Conservation (phyloP, 2,329 filamentous ascomycete genomes). For the Trichoderma sp. region DNA sequence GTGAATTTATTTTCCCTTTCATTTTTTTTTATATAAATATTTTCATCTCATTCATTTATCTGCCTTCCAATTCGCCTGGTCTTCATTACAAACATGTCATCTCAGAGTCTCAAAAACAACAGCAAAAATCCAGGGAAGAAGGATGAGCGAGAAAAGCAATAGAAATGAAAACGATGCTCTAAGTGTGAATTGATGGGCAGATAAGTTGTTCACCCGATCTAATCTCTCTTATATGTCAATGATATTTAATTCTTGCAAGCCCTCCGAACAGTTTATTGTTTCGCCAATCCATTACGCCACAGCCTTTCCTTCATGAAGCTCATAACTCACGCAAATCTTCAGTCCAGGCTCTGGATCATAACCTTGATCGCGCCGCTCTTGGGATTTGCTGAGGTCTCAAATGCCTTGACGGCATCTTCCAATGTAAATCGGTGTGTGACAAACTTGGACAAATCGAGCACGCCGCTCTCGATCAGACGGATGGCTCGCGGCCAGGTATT, state of each 20-base stretch:
- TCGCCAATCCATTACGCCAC: neutral
- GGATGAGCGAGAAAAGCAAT: neutral
- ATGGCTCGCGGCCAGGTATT: slow-evolving; percentile 98
- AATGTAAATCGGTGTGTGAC: slow-evolving; percentile 87
- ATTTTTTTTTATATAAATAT: neutral
- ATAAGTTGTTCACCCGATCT: neutral
- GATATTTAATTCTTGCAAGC: neutral
- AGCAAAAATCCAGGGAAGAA: neutral
- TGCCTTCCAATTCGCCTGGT: no score
- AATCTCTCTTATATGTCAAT: neutral
- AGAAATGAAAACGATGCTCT: neutral
- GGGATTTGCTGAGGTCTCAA: slow-evolving; percentile 83
- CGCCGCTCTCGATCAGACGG: slow-evolving; percentile 78
- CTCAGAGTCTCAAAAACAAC: neutral
- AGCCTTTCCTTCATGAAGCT: neutral
- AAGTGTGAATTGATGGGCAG: neutral
- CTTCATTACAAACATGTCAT: neutral
- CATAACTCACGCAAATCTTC: neutral
- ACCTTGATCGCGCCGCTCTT: slow-evolving; percentile 98
- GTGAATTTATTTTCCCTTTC: neutral
- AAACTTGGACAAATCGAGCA: slow-evolving; percentile 78
- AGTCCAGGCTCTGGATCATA: slow-evolving; percentile 76
- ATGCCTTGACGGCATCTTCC: slow-evolving; percentile 87
- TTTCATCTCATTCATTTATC: neutral
- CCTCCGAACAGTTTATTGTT: neutral